phyloP scores from a whole-genome alignment of 1,284 basidiomycete genomes.

The Flammula alnicola region DNA sequence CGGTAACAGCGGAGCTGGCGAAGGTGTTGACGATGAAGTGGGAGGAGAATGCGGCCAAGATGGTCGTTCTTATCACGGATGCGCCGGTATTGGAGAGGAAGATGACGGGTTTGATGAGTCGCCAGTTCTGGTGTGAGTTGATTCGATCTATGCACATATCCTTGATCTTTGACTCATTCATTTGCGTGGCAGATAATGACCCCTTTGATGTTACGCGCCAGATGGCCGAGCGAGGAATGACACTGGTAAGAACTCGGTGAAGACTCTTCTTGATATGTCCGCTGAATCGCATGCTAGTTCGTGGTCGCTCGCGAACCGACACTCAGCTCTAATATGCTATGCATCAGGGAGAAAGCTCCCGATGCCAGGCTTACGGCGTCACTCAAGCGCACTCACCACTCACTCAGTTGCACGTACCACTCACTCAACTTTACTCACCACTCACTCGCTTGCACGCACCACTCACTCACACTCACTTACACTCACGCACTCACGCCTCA shows the following conservation, averaged over 20 bases:
- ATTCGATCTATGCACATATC: background rate
- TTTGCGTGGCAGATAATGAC: slow-evolving; percentile 23
- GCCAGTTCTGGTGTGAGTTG: slow-evolving; percentile 22
- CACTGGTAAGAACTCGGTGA: slow-evolving; percentile 21
- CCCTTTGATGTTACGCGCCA: slow-evolving; percentile 18
- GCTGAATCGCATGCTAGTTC: slow-evolving; percentile 12
- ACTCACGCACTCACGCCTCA: too few species aligned
- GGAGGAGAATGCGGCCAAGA: slow-evolving; percentile 77
- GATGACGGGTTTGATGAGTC: slow-evolving; percentile 24
- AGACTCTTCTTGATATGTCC: background rate
- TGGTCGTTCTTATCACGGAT: slow-evolving; percentile 85
- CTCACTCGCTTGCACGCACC: too few species aligned
- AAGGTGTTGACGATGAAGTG: slow-evolving; percentile 77
- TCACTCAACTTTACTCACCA: too few species aligned
- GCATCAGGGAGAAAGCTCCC: too few species aligned
- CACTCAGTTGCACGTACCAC: background rate
- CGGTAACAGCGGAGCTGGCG: slow-evolving; percentile 80
- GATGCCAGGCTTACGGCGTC: too few species aligned
- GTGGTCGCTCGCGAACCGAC: slow-evolving; percentile 25
- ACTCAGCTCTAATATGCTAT: slow-evolving; percentile 9
- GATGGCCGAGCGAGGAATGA: slow-evolving; percentile 25
- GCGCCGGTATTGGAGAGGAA: slow-evolving; percentile 70
- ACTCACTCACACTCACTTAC: too few species aligned
- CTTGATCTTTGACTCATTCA: background rate
- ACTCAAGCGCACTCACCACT: too few species aligned